Base-by-base conservation (phyloP, 345 rosid species). In the Orychophragmus violaceus region DNA sequence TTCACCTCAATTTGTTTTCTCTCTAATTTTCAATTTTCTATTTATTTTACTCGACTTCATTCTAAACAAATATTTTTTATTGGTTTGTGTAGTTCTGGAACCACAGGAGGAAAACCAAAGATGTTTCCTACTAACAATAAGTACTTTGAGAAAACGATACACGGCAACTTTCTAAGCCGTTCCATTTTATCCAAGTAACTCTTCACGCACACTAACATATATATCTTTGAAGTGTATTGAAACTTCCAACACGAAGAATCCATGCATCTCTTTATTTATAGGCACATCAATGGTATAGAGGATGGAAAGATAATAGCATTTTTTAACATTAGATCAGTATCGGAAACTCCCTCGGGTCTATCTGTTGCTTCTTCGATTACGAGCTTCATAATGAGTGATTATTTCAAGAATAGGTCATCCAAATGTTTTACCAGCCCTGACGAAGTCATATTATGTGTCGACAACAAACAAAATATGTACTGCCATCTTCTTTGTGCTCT, bases 401-500 rank as follows among this genome's bases (percentile, higher is more conserved):
- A 55, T 75, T 82, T 82, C 78, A 80, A 76, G 71, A 76, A 74
- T 36, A 30, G 83, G 58, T 79, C 85, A 3, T 79, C 79, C 18
- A 82, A 75, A 58, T 42, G 74, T 23, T 73, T 61, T 42, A 81
- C 83, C 22, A 81, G 88, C 49, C 91, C 88, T 1, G 79, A 82
- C 42, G 86, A 84, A 76, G 66, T 83, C 10, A 81, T 80, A 66
- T 51, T 80, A 21, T 88, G 88, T 72, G 60, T 66, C 11, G 87
- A 86, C 67, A 68, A 60, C 81, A 82, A 79, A 44, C 96, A 88
- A 49, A 84, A 79, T 66, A 77, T 84, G 87, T 86, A 77, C 68
- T 82, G 83, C 46, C 95, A 88, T 49, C 68, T 86, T 51, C 83
- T 88, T 0, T 73, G 87, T 53, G 92, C 85, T 1, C 69, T 88